A percentile compares a stretch with the other conserved stretches of the same genome.
phyloP scores from a whole-genome alignment of 306 rosid species.

The Datisca glomerata region DNA sequence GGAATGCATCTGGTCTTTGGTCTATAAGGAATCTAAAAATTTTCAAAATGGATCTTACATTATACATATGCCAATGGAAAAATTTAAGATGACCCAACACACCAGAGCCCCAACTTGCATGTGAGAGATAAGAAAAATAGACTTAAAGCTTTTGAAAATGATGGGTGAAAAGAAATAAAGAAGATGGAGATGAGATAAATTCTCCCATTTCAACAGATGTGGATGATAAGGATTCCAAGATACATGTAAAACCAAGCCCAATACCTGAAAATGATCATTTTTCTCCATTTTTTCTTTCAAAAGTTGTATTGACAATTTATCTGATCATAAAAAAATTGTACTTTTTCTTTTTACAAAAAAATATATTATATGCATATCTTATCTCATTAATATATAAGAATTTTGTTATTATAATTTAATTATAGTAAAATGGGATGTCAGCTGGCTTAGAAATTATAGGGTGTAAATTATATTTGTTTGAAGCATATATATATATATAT shows the following conservation, averaged over 20 bases:
- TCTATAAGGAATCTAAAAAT: too few relatives aligned
- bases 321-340: not conserved
- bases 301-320: not conserved
- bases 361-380: too few relatives aligned
- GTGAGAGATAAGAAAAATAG: not conserved
- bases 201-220: constrained; percentile 5
- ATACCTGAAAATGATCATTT: not conserved
- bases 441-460: too few relatives aligned
- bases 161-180: not conserved
- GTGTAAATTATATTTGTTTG: too few relatives aligned
- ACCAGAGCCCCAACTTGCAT: not conserved
- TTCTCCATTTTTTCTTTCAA: not conserved
- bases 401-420: too few relatives aligned
- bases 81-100: not conserved
- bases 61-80: not conserved
- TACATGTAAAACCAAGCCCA: not conserved
- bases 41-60: too few relatives aligned
- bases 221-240: constrained; percentile 16
- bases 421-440: too few relatives aligned
- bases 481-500: too few relatives aligned
- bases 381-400: too few relatives aligned
- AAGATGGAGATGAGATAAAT: not conserved
- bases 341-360: not conserved
- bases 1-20: not conserved
- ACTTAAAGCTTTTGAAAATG: not conserved